Conservation (phyloP, 2,329 filamentous ascomycete species). For the Tolypocladium amazonense region DNA sequence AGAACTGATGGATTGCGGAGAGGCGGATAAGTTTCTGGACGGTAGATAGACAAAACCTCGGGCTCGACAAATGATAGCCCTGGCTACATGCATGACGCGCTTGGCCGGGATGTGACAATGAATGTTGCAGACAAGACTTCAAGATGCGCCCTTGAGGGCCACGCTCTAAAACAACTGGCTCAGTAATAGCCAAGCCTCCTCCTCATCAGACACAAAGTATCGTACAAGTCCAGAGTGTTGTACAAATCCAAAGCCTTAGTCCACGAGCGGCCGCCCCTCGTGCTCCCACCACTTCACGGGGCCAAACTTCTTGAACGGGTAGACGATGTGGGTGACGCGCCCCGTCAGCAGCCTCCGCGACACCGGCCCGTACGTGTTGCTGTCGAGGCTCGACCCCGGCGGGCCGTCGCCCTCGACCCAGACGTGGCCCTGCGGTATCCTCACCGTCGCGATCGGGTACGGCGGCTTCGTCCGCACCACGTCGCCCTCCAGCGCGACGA, state of each 20-base stretch:
- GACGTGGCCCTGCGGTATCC: conserved; percentile 73
- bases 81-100: too few relatives aligned
- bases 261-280: conserved; percentile 11
- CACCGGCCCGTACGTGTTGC: conserved; percentile 82
- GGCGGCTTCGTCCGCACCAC: conserved; percentile 54
- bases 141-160: not conserved
- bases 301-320: conserved; percentile 52
- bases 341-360: conserved; percentile 66
- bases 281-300: conserved; percentile 48
- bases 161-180: not conserved
- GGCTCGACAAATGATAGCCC: too few relatives aligned
- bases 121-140: not conserved
- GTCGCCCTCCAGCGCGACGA: conserved; percentile 75
- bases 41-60: too few relatives aligned
- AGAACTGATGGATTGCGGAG: too few relatives aligned
- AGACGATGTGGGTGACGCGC: conserved; percentile 60
- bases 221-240: not conserved
- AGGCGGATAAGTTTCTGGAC: too few relatives aligned
- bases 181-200: not conserved
- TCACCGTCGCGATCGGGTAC: conserved; percentile 43
- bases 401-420: conserved; percentile 92
- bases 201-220: not conserved
- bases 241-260: not conserved
- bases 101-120: too few relatives aligned
- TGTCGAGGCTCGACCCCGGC: conserved; percentile 62